Base-by-base conservation (phyloP, 1,284 basidiomycete genomes). In the Pseudozyma thailandica region DNA sequence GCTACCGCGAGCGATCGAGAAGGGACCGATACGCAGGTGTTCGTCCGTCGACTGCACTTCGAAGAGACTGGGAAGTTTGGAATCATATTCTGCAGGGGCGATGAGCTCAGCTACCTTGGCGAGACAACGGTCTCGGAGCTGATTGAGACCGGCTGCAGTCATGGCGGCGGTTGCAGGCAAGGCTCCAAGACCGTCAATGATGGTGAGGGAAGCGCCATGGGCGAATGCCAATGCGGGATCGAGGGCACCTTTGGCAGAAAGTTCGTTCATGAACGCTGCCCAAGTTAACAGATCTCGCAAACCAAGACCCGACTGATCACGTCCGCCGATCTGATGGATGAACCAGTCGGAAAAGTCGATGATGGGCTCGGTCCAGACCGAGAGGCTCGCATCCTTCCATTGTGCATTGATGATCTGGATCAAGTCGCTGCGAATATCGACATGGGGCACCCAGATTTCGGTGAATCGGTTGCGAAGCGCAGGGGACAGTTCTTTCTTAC, bases 401-500 rank as follows among this genome's bases (percentile, higher is more conserved):
- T 89, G 87, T 52, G 86, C 88, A 16, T 86, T 84, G 50, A 98
- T 86, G 74, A 99, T 97, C 75, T 91, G 87, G 55, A 89, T 85
- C 23, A 96, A 85, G 82, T 98, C 96, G 6, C 82, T 82, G 26
- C 89, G 87, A 62, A 90, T 87, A 59, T 92, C 89, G 37, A 98
- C 88, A 13, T 90, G 86, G 3, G 96, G 95, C 0, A 99, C 96
- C 94, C 94, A 99, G 41, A 99, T 96, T 82, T 99, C 96, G 10
- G 96, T 99, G 85, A 99, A 99, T 15, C 96, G 90, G 84, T 99
- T 99, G 25, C 96, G 89, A 43, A 99, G 86, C 0, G 96, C 96
- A 26, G 95, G 95, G 0, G 94, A 98, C 4, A 99, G 86, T 82
- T 99, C 96, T 83, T 98, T 98, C 86, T 99, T 99, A 37, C 96